Evolutionary conservation across 2,329 filamentous ascomycete genomes (phyloP), one percentile per base, ranked within the genome.

Genomic region (Nemania abortiva): DNA sequence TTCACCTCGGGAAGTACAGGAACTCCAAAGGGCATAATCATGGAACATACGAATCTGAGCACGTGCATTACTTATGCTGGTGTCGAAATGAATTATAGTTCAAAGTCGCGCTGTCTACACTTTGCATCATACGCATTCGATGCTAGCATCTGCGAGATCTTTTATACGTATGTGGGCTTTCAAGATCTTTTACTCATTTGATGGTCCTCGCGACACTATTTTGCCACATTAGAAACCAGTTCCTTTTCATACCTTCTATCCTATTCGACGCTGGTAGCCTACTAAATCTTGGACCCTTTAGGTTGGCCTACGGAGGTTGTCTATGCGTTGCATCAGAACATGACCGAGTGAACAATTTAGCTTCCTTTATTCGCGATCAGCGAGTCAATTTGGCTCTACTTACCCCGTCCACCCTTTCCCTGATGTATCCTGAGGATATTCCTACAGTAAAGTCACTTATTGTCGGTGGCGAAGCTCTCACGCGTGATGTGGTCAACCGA

Each of bases 1-100:
- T 85, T 85, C 72, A 86, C 84, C 29, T 63, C 83, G 13, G 84
- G 84, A 20, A 85, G 83, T 29, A 86, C 84, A 0, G 84, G 84
- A 9, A 78, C 77, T 27, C 84, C 84, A 4, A 86, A 86, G 75
- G 84, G 84, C 52, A 82, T 85, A 22, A 79, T 84, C 47, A 68
- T 74, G 63, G 62, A 70, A 57, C 73, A 72, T 27, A 9, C 13
- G 1, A 54, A 55, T 37, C 37, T 67, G 50, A 62, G 62, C 24
- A 66, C 60, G 13, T 61, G 68, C 45, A 13, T 65, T 13, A 15
- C 34, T 18, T 15, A 55, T 11, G 52, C 62, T 22, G 54, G 37
- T 2, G n/a, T 13, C 3, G 24, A n/a, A 18, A 64, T 66, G 58
- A 42, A 57, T 39, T 50, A 74, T 11, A 62, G 53, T n/a, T 45